Conservation (phyloP, 2,329 filamentous ascomycete species). For the Pseudocercospora cruenta region DNA sequence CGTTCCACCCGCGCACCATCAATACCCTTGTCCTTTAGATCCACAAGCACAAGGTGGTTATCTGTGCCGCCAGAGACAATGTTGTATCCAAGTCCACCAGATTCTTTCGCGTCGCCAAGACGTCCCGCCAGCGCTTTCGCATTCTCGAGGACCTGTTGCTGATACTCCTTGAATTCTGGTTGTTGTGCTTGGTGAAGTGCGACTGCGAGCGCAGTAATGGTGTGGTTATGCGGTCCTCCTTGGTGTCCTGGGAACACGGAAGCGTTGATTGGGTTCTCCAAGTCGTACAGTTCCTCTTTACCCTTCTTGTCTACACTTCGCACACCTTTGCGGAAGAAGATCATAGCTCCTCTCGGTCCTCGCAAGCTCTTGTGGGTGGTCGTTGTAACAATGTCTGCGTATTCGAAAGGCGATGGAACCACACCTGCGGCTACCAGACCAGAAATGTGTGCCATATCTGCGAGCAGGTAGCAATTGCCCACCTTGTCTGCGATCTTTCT, state of each 20-base stretch:
- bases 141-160: constrained; percentile 86
- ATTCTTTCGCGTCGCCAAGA: constrained; percentile 68
- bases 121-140: constrained; percentile 80
- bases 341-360: constrained; percentile 93
- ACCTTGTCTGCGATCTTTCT: constrained; percentile 88
- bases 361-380: constrained; percentile 97
- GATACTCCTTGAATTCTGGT: constrained; percentile 89
- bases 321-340: constrained; percentile 96
- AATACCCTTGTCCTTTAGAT: constrained; percentile 84
- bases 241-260: constrained; percentile 98
- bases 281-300: constrained; percentile 73
- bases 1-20: constrained; percentile 95
- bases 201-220: constrained; percentile 92
- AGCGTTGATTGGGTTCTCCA: constrained; percentile 90
- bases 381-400: constrained; percentile 93
- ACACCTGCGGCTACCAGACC: constrained; percentile 91
- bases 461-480: constrained; percentile 81
- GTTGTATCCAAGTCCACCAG: constrained; percentile 79
- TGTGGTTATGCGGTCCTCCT: constrained; percentile 98
- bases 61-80: constrained; percentile 94
- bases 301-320: constrained; percentile 81
- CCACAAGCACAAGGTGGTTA: constrained; percentile 92
- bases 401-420: constrained; percentile 83
- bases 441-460: constrained; percentile 97
- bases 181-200: constrained; percentile 91